Percentiles rank a stretch among this genome's conserved stretches.
Evolutionary conservation across 805 yeast genomes (phyloP).

Genomic region (Cyberlindnera euphorbiae): DNA sequence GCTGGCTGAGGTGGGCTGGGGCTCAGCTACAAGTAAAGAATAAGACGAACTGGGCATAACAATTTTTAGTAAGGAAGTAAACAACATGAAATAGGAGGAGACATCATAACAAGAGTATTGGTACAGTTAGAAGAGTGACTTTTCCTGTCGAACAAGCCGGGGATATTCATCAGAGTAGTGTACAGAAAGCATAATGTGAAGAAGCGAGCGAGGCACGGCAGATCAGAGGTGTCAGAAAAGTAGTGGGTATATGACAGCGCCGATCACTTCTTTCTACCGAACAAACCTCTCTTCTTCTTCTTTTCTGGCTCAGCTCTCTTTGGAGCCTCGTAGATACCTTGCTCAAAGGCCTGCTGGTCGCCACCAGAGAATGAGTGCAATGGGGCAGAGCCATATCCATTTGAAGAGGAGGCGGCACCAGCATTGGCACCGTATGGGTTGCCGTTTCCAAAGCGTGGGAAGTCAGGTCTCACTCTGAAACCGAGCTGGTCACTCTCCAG

Average conservation of each 20-base stretch:
- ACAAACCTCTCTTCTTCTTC: slow-evolving; percentile 78
- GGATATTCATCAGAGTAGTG: no score
- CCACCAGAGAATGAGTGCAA: slow-evolving; percentile 25
- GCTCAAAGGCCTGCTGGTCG: slow-evolving; percentile 52
- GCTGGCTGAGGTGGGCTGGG: no score
- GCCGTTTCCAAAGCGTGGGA: slow-evolving; percentile 46
- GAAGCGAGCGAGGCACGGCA: no score
- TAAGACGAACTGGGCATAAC: no score
- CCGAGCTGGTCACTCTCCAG: slow-evolving; percentile 77
- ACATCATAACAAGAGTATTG: no score
- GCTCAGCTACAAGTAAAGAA: no score
- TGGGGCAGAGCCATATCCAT: slow-evolving; percentile 21
- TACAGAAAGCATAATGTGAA: no score
- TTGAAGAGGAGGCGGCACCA: slow-evolving; percentile 1
- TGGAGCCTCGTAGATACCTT: slow-evolving; percentile 59
- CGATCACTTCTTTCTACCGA: slow-evolving; percentile 59
- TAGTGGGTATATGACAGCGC: neutral
- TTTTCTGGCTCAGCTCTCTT: slow-evolving; percentile 38
- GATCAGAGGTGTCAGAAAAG: no score
- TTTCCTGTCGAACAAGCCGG: no score
- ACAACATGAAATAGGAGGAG: no score
- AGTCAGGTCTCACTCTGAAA: slow-evolving; percentile 78
- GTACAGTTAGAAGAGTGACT: no score
- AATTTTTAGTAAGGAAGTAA: no score
- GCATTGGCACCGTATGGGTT: slow-evolving; percentile 29